Conservation (phyloP, 768 basidiomycete species). For the Gymnopilus dilepis region DNA sequence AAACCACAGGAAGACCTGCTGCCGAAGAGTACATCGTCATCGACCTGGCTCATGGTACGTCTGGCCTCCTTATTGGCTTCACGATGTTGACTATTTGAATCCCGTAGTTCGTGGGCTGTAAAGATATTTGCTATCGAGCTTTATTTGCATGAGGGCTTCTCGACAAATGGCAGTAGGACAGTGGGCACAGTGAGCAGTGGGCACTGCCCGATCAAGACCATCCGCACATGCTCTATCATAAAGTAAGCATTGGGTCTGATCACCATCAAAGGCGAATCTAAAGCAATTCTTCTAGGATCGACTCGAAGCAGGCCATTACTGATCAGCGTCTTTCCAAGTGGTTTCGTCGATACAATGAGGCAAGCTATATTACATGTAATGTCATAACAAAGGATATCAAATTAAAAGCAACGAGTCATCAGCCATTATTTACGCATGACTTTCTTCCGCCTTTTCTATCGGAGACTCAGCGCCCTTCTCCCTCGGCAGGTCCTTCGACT, state of each 20-base stretch:
- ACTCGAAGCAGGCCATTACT: too few relatives aligned
- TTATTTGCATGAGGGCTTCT: too few relatives aligned
- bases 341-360: too few relatives aligned
- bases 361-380: constrained; percentile 5
- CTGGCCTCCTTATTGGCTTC: neutral
- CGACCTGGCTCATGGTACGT: constrained; percentile 1
- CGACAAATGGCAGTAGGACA: too few relatives aligned
- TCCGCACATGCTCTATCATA: too few relatives aligned
- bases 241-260: too few relatives aligned
- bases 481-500: constrained; percentile 24
- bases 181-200: too few relatives aligned
- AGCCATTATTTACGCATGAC: neutral
- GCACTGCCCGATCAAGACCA: too few relatives aligned
- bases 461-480: constrained; percentile 23
- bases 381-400: neutral
- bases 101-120: neutral
- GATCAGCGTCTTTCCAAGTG: neutral
- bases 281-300: too few relatives aligned
- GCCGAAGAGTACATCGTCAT: neutral
- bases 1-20: neutral
- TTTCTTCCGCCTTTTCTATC: constrained; percentile 22
- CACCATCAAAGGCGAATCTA: too few relatives aligned
- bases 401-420: neutral
- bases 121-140: neutral
- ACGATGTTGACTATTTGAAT: neutral